A percentile compares a stretch with the other conserved stretches of the same genome.
Conservation (phyloP, 2,329 filamentous ascomycete species). For the Neurospora sp. region DNA sequence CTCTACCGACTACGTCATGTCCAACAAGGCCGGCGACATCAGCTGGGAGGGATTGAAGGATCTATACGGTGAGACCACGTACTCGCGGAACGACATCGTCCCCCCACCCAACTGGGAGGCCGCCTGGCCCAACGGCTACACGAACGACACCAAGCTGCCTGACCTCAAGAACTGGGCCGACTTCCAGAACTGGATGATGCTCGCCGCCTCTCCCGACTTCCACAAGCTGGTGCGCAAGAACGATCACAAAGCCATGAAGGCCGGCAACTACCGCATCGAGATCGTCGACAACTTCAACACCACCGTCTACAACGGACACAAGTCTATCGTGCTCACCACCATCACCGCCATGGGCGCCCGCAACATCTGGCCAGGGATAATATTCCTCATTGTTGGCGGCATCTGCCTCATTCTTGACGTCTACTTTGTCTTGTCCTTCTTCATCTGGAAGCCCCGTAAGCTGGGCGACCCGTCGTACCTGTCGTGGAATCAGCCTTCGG, state of each 20-base stretch:
- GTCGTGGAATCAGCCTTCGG: conserved; percentile 70
- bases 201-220: conserved; percentile 85
- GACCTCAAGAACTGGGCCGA: conserved; percentile 66
- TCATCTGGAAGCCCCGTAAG: conserved; percentile 85
- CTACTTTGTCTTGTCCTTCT: conserved; percentile 80
- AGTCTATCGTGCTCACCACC: conserved; percentile 79
- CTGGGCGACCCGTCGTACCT: conserved; percentile 96
- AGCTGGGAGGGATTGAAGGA: conserved; percentile 79
- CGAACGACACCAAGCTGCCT: conserved; percentile 53
- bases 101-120: conserved; percentile 81
- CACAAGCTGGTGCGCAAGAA: conserved; percentile 88
- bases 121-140: conserved; percentile 64
- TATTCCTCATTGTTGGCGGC: conserved; percentile 88
- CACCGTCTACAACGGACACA: conserved; percentile 66
- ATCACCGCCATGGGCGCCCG: conserved; percentile 88
- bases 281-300: conserved; percentile 39
- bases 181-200: conserved; percentile 99
- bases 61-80: conserved; percentile 64
- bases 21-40: conserved; percentile 56
- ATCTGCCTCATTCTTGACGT: conserved; percentile 83
- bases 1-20: conserved; percentile 58
- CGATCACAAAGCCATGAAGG: conserved; percentile 55
- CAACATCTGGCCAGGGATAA: conserved; percentile 93
- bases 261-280: conserved; percentile 66
- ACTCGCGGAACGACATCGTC: conserved; percentile 54